Evolutionary conservation across 306 rosid species (phyloP), one percentile per base, ranked within the genome.

Genomic region (Heteromeles arbutifolia): DNA sequence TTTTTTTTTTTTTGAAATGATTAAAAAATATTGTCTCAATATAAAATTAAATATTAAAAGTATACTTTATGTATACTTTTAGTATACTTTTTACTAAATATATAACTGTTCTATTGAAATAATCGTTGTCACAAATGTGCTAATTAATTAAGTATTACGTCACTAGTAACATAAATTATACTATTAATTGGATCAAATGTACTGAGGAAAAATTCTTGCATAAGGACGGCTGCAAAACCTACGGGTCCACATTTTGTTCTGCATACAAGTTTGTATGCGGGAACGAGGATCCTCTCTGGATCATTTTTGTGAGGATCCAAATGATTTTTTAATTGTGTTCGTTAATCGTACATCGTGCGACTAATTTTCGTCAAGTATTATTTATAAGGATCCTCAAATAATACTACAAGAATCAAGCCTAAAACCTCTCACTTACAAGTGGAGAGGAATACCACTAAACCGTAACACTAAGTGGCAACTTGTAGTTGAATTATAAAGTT

Each of bases 371-470:
- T 34, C 2, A 6, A 2, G 0, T 34, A 6, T 34, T 34, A 34
- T 34, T 1, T 7, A 0, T 7, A 10, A 37, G 2, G 2, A 37
- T 7, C 0, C 2, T 37, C 2, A 34, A 34, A 34, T 6, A 34
- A 34, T 37, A 37, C 2, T 2, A 37, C 9, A 37, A 6, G 2
- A 37, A 37, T 37, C 2, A 0, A 37, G 10, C 0, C 0, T 7
- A 37, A 37, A 0, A 37, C 0, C 0, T 37, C 2, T 7, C 2
- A 37, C 0, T 7, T 37, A 37, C 2, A 34, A 34, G 0, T 34
- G 0, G 0, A 37, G 0, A 37, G 0, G 0, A 34, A 34, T 34
- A 37, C 0, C 0, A 37, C 8, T 37, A 37, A 0, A 37, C 0
- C 6, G 9, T 34, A 34, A 0, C 7, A 6, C 41, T 1, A 37